Evolutionary conservation across 2,329 filamentous ascomycete genomes (phyloP), one percentile per base, ranked within the genome.

Genomic region (Phialophora tarda): DNA sequence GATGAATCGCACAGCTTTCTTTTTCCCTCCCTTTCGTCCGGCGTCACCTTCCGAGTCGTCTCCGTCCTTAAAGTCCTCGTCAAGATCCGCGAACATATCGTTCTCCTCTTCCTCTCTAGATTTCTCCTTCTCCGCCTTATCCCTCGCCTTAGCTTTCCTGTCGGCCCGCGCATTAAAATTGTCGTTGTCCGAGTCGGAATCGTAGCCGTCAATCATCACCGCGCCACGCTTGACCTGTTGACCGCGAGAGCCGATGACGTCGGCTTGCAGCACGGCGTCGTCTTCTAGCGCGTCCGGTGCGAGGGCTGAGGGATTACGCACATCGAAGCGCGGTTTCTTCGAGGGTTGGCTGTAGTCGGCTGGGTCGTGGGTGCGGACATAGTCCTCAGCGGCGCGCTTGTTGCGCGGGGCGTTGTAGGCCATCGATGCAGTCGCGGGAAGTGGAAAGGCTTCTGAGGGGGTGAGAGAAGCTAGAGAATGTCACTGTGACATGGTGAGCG

Each of bases 191-290:
- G 85, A 88, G 78, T 99, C 95, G 10, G 91, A 95, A 73, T 98
- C 94, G 80, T 98, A 99, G 59, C 95, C 95, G 75, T 98, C 95
- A 48, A 99, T 88, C 75, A 98, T 97, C 63, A 99, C 91, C 0
- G 94, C 95, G 72, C 94, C 94, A 69, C 95, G 91, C 78, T 97
- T 97, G 0, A 92, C 91, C 48, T 88, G 86, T 34, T 87, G 85
- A 1, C 87, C 87, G 21, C 87, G 84, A 60, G 85, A 85, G 17
- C 93, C 93, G 71, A 98, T 97, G 47, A 97, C 93, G 75, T 98
- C 95, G 24, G 93, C 92, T 59, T 96, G 92, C 8, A 99, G 86
- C 30, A 94, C 86, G 0, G 88, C 87, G 73, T 93, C 88, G 70
- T 90, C 90, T 53, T 91, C 88, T 1, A 86, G 85, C 1, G 88